phyloP scores from a whole-genome alignment of 768 basidiomycete species.

The Amanita polypyramis region DNA sequence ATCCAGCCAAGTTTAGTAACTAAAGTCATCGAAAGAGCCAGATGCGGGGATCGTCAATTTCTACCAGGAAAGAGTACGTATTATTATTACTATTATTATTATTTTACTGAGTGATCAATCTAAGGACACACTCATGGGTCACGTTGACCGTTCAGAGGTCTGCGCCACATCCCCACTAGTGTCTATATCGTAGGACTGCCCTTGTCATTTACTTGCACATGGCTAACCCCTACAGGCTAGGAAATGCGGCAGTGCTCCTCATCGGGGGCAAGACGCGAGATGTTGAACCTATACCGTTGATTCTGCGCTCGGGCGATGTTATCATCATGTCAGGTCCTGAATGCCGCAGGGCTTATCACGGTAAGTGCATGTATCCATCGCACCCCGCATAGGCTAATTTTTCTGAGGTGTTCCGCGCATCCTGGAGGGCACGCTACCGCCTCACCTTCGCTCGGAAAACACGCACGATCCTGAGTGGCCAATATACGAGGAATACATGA shows the following conservation, averaged over 20 bases:
- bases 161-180: slow-evolving; percentile 89
- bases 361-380: slow-evolving; percentile 28
- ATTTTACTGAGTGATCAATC: not conserved
- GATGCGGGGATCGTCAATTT: slow-evolving; percentile 98
- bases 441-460: slow-evolving; percentile 31
- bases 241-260: slow-evolving; percentile 83
- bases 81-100: too few relatives aligned
- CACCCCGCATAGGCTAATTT: not conserved
- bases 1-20: not conserved
- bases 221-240: slow-evolving; percentile 42
- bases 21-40: slow-evolving; percentile 44
- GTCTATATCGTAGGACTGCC: slow-evolving; percentile 73
- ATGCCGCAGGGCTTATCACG: slow-evolving; percentile 87
- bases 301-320: slow-evolving; percentile 86
- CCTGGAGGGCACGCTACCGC: slow-evolving; percentile 69
- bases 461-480: slow-evolving; percentile 35
- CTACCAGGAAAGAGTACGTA: slow-evolving; percentile 63
- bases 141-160: slow-evolving; percentile 95
- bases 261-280: slow-evolving; percentile 80
- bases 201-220: not conserved
- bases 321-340: slow-evolving; percentile 87
- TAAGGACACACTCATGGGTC: slow-evolving; percentile 88
- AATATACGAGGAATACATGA: slow-evolving; percentile 55
- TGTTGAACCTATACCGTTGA: slow-evolving; percentile 63
- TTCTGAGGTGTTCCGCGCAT: slow-evolving; percentile 77